Evolutionary conservation across 2,329 filamentous ascomycete genomes (phyloP), one percentile per base, ranked within the genome.

Genomic region (Paraphaeosphaeria minitans): DNA sequence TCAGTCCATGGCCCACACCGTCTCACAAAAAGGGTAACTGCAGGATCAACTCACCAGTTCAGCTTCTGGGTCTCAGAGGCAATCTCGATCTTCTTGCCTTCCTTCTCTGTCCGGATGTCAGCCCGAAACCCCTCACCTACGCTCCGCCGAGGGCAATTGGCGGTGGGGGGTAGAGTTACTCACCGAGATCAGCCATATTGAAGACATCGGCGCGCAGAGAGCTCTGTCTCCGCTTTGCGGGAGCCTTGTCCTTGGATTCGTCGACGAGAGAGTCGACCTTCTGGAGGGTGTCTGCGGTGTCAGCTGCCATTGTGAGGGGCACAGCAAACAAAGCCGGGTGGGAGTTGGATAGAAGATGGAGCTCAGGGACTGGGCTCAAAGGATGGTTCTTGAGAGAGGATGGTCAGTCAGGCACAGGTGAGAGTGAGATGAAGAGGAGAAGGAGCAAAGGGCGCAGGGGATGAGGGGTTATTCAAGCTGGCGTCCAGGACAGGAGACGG

Each of bases 231-330:
- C 89, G 85, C 75, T 89, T 85, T 65, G 70, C 83, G 82, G 65
- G 92, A 27, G 24, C 24, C 88, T 59, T 88, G 88, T 71, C 85
- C 84, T 66, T 68, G 53, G 71, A 64, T 79, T 92, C 91, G 76
- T 92, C 88, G 75, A 96, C 87, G 82, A 92, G 92, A 60, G 93
- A 97, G 80, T 97, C 93, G 82, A 97, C 88, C 84, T 96, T 96
- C 80, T 86, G 85, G 76, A 96, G 86, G 72, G 89, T 85, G 68
- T 72, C 65, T 64, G 70, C 61, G 56, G 71, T 74, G 61, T 80
- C 82, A 64, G 82, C 79, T 71, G 85, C 81, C 85, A 88, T 87
- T 66, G 68, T 78, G 63, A 55, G 63, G 43, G 50, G 55, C 57
- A 51, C 55, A 58, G 60, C 48, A 29, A 54, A 54, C 57, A 56